These are phyloP conservation scores for Quercus ilex DNA, from an alignment of 306 rosid genomes.

Conservation along the genomic window DNA sequence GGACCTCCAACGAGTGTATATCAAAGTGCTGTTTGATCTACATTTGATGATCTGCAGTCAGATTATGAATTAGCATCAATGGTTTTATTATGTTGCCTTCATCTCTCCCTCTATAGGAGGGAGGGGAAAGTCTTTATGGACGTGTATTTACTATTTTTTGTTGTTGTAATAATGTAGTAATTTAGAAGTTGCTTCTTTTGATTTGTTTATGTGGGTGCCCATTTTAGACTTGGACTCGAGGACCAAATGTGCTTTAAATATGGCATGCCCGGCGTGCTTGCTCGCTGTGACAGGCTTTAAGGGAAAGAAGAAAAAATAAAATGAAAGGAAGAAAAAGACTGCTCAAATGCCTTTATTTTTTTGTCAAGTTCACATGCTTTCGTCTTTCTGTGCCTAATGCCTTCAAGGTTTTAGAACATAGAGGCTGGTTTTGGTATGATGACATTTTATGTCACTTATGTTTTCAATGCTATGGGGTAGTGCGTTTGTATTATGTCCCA, in stretches of 20 bases:
- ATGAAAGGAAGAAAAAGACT: neutral
- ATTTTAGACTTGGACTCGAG: neutral
- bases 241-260: neutral
- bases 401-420: neutral
- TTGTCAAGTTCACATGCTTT: conserved; percentile 11
- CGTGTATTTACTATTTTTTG: no score
- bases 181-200: neutral
- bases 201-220: neutral
- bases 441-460: neutral
- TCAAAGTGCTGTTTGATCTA: no score
- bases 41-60: no score
- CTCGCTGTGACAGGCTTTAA: conserved; percentile 15
- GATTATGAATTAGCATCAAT: no score
- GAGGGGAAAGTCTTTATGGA: no score
- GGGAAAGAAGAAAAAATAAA: neutral
- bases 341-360: neutral
- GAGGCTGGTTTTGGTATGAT: neutral
- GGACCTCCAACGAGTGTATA: no score
- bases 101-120: no score
- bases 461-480: neutral
- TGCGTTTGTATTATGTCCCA: no score
- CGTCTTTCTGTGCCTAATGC: neutral
- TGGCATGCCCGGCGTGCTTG: conserved; percentile 3
- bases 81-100: no score
- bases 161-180: neutral